These are phyloP conservation scores for Syncephalastrum sp. DNA, from an alignment of 371 early-diverging fungal genomes.

Conservation along the genomic window DNA sequence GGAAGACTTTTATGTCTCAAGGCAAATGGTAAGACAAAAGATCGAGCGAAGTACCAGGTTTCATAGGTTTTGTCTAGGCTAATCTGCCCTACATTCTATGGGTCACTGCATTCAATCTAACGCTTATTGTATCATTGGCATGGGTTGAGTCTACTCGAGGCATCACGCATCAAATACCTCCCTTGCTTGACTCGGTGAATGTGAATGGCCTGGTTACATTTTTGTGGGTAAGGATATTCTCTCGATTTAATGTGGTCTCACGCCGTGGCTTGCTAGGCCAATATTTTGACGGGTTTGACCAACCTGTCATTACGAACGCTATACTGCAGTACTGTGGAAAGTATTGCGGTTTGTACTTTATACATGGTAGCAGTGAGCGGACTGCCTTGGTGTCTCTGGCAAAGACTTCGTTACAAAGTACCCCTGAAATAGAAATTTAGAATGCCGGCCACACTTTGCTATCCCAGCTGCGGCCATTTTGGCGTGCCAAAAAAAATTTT, in stretches of 20 bases:
- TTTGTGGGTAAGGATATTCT: slow-evolving; percentile 58
- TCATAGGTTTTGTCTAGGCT: slow-evolving; percentile 38
- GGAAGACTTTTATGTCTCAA: slow-evolving; percentile 49
- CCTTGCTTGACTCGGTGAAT: slow-evolving; percentile 71
- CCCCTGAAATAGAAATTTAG: too few species aligned
- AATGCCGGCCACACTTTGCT: too few species aligned
- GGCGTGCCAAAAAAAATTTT: too few species aligned
- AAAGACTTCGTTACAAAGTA: slow-evolving; percentile 8
- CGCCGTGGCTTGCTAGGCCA: slow-evolving; percentile 12
- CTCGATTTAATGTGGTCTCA: not conserved
- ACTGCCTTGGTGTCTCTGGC: slow-evolving; percentile 21
- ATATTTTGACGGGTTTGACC: slow-evolving; percentile 20
- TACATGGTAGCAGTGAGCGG: slow-evolving; percentile 16
- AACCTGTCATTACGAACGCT: slow-evolving; percentile 24
- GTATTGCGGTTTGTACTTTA: slow-evolving; percentile 11
- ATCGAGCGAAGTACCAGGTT: not conserved
- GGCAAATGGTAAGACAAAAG: slow-evolving; percentile 58
- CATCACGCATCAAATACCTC: slow-evolving; percentile 40
- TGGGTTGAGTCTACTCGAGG: slow-evolving; percentile 44
- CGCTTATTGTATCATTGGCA: slow-evolving; percentile 52
- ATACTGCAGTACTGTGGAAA: slow-evolving; percentile 16
- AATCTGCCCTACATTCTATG: slow-evolving; percentile 79
- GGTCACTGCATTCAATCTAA: slow-evolving; percentile 69
- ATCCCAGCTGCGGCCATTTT: too few species aligned
- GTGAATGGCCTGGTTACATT: slow-evolving; percentile 81